Conservation (phyloP, 768 basidiomycete species). For the Neoboletus subvelutipes region DNA sequence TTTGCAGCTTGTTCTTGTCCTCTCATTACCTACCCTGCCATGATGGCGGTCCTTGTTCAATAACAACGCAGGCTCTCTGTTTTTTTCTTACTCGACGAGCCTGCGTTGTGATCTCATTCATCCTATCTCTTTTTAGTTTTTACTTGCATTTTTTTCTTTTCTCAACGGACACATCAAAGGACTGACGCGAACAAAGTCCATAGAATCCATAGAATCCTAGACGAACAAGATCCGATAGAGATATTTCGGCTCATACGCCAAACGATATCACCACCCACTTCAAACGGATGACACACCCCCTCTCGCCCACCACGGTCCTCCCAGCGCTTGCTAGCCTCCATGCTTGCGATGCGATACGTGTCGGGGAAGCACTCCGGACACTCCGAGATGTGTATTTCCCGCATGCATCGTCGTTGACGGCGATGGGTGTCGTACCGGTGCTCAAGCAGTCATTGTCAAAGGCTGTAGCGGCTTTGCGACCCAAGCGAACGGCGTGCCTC, state of each 20-base stretch:
- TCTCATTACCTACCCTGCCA: slow-evolving; percentile 13
- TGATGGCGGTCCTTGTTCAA: slow-evolving; percentile 53
- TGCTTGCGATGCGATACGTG: slow-evolving; percentile 33
- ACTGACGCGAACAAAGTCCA: slow-evolving; percentile 10
- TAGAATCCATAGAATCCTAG: slow-evolving; percentile 14
- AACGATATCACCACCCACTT: slow-evolving; percentile 6
- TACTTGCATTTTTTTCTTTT: neutral
- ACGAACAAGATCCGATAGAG: slow-evolving; percentile 10
- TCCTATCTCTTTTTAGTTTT: slow-evolving; percentile 3
- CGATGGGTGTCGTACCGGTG: slow-evolving; percentile 8
- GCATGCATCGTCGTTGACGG: slow-evolving; percentile 16
- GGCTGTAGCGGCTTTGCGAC: slow-evolving; percentile 24
- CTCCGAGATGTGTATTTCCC: slow-evolving; percentile 56
- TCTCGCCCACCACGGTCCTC: slow-evolving; percentile 51
- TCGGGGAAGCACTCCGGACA: slow-evolving; percentile 43
- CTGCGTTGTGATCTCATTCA: slow-evolving; percentile 17
- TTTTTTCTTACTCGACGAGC: slow-evolving; percentile 12
- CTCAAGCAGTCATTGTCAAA: slow-evolving; percentile 19
- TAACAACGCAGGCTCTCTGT: slow-evolving; percentile 48
- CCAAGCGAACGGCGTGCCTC: slow-evolving; percentile 20
- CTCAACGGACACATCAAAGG: neutral
- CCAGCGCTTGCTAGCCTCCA: slow-evolving; percentile 51
- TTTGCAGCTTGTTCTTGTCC: neutral
- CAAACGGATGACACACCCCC: slow-evolving; percentile 14
- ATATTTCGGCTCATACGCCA: neutral